Conservation (phyloP, 1,139 yeast genomes). For the Keqinozyma sinolaborantium region DNA sequence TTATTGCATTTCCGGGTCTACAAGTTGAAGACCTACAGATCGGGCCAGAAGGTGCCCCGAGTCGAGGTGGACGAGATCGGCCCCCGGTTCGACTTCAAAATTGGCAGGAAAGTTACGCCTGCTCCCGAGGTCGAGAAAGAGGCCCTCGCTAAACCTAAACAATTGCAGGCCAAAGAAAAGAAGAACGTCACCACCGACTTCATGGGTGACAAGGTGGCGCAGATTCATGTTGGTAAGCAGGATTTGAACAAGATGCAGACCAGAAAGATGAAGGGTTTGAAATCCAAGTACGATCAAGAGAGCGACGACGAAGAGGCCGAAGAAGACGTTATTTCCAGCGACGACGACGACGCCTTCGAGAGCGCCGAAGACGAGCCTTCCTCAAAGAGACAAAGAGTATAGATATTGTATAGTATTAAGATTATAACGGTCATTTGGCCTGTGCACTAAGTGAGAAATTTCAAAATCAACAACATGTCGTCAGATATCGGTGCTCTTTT, state of each 20-base stretch:
- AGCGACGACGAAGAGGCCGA: constrained; percentile 49
- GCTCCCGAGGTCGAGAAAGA: constrained; percentile 89
- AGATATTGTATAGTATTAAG: constrained; percentile 2
- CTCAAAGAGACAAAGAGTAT: constrained; percentile 32
- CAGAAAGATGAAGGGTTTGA: constrained; percentile 97
- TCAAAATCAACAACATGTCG: not conserved
- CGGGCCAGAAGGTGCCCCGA: constrained; percentile 88
- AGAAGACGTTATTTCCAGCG: too few relatives aligned
- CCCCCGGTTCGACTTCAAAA: constrained; percentile 88
- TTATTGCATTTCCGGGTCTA: constrained; percentile 87
- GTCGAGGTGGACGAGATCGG: constrained; percentile 95
- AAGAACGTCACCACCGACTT: constrained; percentile 86
- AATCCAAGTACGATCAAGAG: constrained; percentile 75
- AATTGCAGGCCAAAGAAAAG: constrained; percentile 75
- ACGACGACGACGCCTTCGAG: constrained; percentile 25
- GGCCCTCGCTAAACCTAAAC: constrained; percentile 79
- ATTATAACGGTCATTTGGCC: not conserved
- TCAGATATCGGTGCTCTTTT: constrained; percentile 9
- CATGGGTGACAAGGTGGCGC: constrained; percentile 97
- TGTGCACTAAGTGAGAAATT: not conserved
- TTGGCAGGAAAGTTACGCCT: constrained; percentile 85
- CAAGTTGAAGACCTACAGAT: constrained; percentile 72
- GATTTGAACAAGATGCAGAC: constrained; percentile 89
- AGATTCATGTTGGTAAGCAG: constrained; percentile 94
- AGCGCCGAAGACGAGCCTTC: constrained; percentile 25